Conservation (phyloP, 108 stramenopile species). For the Skeletonema potamos region DNA sequence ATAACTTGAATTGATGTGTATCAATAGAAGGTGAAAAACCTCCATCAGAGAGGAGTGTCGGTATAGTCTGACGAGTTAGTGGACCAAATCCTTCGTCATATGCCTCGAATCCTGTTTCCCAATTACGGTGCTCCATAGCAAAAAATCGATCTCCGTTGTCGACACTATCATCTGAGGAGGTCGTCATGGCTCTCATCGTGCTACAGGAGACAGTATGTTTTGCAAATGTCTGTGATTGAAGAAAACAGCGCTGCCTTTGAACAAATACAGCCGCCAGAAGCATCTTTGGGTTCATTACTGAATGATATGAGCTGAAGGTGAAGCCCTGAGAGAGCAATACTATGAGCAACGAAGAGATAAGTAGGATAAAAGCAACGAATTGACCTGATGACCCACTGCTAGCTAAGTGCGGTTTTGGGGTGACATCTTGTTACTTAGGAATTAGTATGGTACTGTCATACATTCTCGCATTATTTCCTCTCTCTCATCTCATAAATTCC, state of each 20-base stretch:
- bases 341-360: too few relatives aligned
- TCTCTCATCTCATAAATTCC: too few relatives aligned
- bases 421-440: too few relatives aligned
- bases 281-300: background rate
- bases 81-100: slow-evolving; percentile 47
- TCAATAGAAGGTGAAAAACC: slow-evolving; percentile 26
- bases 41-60: slow-evolving; percentile 34
- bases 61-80: slow-evolving; percentile 37
- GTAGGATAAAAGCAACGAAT: too few relatives aligned
- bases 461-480: too few relatives aligned
- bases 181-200: background rate
- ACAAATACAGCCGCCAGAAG: background rate
- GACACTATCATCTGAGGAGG: background rate
- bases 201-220: background rate
- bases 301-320: too few relatives aligned
- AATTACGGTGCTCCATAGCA: slow-evolving; percentile 46
- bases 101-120: slow-evolving; percentile 41
- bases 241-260: background rate
- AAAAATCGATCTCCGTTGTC: slow-evolving; percentile 32
- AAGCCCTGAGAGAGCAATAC: too few relatives aligned
- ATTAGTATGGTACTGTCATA: too few relatives aligned
- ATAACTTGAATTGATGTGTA: slow-evolving; percentile 13
- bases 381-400: too few relatives aligned
- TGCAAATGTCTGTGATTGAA: background rate
- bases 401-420: too few relatives aligned